Base-by-base conservation (phyloP, 768 basidiomycete genomes). In the Rhodotorula diobovata region DNA sequence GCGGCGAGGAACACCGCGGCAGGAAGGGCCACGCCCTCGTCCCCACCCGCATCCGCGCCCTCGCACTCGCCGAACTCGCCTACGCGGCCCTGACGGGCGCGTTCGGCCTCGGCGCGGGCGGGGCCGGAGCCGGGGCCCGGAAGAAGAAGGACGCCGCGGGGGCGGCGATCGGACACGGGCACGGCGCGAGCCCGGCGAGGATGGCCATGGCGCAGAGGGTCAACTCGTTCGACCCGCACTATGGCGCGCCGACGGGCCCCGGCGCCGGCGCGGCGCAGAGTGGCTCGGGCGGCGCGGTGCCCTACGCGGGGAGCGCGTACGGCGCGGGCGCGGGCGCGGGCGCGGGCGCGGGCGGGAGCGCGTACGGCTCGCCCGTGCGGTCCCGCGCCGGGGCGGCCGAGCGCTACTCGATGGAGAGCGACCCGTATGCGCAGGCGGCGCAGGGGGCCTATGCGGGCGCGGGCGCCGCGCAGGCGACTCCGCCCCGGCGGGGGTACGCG, bases 21-120 rank as follows among this genome's bases (percentile, higher is more conserved):
- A 30, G 74, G 2, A 59, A 56, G 25, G 71, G 66, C 11, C n/a
- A 39, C 41, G 89, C 90, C 3, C 87, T 87, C 76, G 76, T 93
- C 48, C 92, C 92, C 1, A 89, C 91, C 71, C 87, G 91, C 56
- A 78, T 93, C 28, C 90, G 87, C 0, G 83, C 93, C 58, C 92
- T 93, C 78, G 85, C 84, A 1, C 79, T 85, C 23, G 89, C 92
- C 14, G 86, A 92, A 70, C 85, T 85, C 82, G 80, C 91, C 16
- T 91, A 93, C 77, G 88, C 91, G 74, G 83, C 91, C 66, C 87
- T 91, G 45, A 82, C 82, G 35, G 79, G 28, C 37, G 70, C 75
- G 34, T 74, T 67, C 30, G 70, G 63, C 20, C 57, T 54, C 53
- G 87, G 25, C 81, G 90, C 43, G 88, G 86, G 71, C 43, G 85